Base-by-base conservation (phyloP, 2,329 filamentous ascomycete genomes). In the Trichoderma atroviride region DNA sequence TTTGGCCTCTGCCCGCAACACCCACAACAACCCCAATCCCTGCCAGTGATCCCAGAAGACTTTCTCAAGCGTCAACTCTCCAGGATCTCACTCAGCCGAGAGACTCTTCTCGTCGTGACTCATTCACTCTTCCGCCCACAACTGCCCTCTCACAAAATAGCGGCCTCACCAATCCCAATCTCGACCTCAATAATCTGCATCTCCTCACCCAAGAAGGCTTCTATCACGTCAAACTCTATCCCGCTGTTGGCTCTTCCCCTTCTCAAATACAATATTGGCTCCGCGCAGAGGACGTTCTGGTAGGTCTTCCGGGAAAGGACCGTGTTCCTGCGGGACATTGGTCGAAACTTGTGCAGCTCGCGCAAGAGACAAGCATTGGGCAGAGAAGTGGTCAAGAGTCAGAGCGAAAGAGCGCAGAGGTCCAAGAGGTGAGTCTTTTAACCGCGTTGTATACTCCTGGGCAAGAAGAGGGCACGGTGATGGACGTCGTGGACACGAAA, bases 241-340 rank as follows among this genome's bases (percentile, higher is more conserved):
- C 50, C 29, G 52, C 67, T 14, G 47, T 31, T 9, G 43, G 14
- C 16, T 22, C 14, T 0, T 3, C 11, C 2, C 53, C 43, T 10
- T 11, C 16, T 4, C 16, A 11, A 5, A 55, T 71, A 31, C 71
- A 72, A 43, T 73, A 72, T 69, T 73, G 71, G 70, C 62, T 72
- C 10, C n/a, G 58, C 1, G 62, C 71, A 4, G 68, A 65, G 19
- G 27, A 55, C 2, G 69, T 73, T 11, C 65, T 73, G 11, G 29
- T 29, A 13, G 72, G 69, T 14, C 43, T 61, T 31, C 72, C 69
- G 4, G 69, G 70, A 13, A 19, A 58, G 4, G 50, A 56, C 16
- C 50, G 62, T 3, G 68, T 73, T 19, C 71, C 71, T 7, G 0
- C 57, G n/a, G 70, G 70, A 4, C 72, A 73, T 19, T 73, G 72